Evolutionary conservation across 2,329 filamentous ascomycete species (phyloP).

Genomic region (Fusarium caatingaense): DNA sequence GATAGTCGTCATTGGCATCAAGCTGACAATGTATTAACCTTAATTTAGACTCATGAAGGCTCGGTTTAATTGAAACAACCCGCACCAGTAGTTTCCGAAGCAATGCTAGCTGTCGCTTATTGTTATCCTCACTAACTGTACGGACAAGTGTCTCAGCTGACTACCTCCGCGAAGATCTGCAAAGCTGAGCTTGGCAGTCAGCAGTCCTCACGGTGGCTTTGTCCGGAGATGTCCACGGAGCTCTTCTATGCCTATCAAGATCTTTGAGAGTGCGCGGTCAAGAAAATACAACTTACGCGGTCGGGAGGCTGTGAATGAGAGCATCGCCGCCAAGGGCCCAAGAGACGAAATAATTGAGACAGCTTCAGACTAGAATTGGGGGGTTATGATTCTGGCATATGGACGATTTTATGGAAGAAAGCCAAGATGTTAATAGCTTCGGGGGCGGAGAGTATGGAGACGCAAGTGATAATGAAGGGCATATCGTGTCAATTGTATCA

Average conservation of each 20-base stretch:
- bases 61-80: background rate
- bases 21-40: background rate
- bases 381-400: accelerated
- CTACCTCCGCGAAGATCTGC: background rate
- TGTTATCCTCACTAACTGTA: background rate
- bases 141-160: background rate
- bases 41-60: background rate
- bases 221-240: conserved; percentile 10
- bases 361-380: accelerated
- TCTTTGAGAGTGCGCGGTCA: background rate
- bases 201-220: background rate
- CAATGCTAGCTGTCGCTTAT: accelerated
- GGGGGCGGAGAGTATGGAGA: background rate
- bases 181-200: conserved; percentile 12
- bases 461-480: background rate
- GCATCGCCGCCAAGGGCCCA: background rate
- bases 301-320: background rate
- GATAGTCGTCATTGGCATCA: background rate
- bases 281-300: background rate
- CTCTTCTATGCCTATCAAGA: background rate
- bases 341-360: background rate
- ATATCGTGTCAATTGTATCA: background rate
- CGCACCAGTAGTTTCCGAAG: too few species aligned
- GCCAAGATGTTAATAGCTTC: background rate
- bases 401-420: accelerated